A percentile compares a stretch with the other conserved stretches of the same genome.
Conservation (phyloP, 495 filamentous ascomycete species). For the Lophium mytilinum region DNA sequence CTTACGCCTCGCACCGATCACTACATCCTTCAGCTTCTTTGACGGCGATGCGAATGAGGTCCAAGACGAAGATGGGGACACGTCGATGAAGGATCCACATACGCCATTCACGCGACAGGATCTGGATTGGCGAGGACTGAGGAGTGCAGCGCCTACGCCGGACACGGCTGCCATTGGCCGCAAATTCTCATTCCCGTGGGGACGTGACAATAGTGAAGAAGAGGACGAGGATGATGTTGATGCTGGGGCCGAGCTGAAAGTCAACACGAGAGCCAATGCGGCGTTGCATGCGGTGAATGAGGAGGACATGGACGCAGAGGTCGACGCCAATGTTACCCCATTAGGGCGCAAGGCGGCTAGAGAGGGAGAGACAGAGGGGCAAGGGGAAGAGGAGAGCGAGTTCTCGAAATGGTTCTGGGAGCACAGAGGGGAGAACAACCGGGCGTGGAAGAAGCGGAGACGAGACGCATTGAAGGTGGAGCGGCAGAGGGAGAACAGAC, state of each 20-base stretch:
- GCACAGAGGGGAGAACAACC: conserved; percentile 77
- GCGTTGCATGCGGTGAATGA: conserved; percentile 15
- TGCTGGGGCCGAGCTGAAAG: conserved; percentile 20
- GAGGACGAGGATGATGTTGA: conserved; percentile 33
- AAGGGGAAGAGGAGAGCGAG: conserved; percentile 47
- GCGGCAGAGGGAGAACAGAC: conserved; percentile 73
- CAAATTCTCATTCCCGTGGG: conserved; percentile 37
- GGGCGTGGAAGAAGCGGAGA: conserved; percentile 81
- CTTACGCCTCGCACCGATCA: conserved; percentile 38
- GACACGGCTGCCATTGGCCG: conserved; percentile 74
- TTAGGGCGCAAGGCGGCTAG: conserved; percentile 12
- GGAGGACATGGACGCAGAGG: conserved; percentile 25
- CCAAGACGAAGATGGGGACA: conserved; percentile 33
- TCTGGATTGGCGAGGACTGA: conserved; percentile 58
- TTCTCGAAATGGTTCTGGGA: conserved; percentile 93
- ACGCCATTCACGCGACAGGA: conserved; percentile 77
- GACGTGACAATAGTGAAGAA: conserved; percentile 18
- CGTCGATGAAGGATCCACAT: conserved; percentile 47
- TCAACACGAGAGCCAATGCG: conserved; percentile 22
- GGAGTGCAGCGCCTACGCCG: conserved; percentile 88
- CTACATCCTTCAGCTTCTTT: conserved; percentile 56
- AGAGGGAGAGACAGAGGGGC: conserved; percentile 9
- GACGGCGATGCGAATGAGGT: conserved; percentile 44
- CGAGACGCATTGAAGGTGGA: conserved; percentile 77
- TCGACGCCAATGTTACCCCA: conserved; percentile 9